Base-by-base conservation (phyloP, 2,329 filamentous ascomycete species). In the Clonostachys solani region DNA sequence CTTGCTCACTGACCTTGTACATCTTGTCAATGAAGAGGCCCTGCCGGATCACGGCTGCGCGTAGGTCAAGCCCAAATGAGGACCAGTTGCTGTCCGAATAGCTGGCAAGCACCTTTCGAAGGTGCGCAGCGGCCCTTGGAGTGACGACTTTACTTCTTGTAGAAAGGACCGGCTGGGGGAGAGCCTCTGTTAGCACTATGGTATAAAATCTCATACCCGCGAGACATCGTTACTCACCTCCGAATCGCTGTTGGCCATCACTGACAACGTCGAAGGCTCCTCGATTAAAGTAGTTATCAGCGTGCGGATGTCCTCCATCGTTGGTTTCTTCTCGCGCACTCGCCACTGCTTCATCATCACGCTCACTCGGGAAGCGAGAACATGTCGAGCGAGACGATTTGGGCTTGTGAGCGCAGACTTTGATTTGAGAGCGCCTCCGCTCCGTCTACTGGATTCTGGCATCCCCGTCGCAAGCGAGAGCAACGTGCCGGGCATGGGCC, bases 1-100 rank as follows among this genome's bases (percentile, higher is more conserved):
- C 23, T 29, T 38, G 6, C 15, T 38, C 36, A 38, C 36, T 18
- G 15, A 38, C 36, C 36, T 38, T 38, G 43, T 64, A 55, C 67
- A 72, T 72, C 56, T 72, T 73, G 34, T 66, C 58, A 45, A 66
- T 59, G 45, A 73, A 72, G 8, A 53, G 47, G n/a, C 55, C 53
- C 49, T 73, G 69, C 2, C 69, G 65, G 15, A 38, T n/a, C 36
- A 38, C 17, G 15, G 36, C 36, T 18, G 36, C 36, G 36, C 36
- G 36, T 4, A 38, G 12, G 36, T 38, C 36, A n/a, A 38, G 36
- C 36, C 15, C 15, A 38, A 38, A 38, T n/a, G 36, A 18, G 15
- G 36, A 38, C 36, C 36, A 38, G 36, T 38, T 38, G 23, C 10
- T 29, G 17, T 38, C 36, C 36, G 36, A n/a, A 18, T 38, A 38